These are phyloP conservation scores for Aspergillus ustus DNA, from an alignment of 2,329 filamentous ascomycete species.

Conservation along the genomic window DNA sequence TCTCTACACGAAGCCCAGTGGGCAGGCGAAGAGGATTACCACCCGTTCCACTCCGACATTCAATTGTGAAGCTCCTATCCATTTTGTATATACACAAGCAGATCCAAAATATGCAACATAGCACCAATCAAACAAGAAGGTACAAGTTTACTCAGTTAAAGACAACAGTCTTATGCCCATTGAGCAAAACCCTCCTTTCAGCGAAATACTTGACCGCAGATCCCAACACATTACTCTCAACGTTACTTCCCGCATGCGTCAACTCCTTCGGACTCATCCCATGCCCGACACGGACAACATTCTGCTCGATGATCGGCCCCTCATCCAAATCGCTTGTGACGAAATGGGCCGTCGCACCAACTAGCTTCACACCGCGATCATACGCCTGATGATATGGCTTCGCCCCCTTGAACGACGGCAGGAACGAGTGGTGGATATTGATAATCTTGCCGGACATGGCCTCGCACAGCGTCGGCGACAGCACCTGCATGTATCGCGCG, in stretches of 20 bases:
- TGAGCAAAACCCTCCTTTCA: slow-evolving; percentile 76
- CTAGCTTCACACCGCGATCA: slow-evolving; percentile 85
- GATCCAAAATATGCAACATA: slow-evolving; percentile 5
- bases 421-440: slow-evolving; percentile 89
- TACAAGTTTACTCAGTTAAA: slow-evolving; percentile 55
- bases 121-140: neutral
- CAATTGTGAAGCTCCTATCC: slow-evolving; percentile 12
- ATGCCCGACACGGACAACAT: slow-evolving; percentile 77
- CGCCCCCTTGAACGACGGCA: slow-evolving; percentile 85
- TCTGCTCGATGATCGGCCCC: slow-evolving; percentile 87
- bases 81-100: slow-evolving; percentile 14
- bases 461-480: slow-evolving; percentile 73
- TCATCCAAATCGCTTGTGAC: slow-evolving; percentile 85
- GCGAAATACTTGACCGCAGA: slow-evolving; percentile 84
- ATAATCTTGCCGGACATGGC: slow-evolving; percentile 86
- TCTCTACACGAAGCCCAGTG: slow-evolving; percentile 46
- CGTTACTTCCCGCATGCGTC: slow-evolving; percentile 79
- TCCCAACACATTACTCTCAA: slow-evolving; percentile 81
- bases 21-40: slow-evolving; percentile 36
- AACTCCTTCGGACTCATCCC: slow-evolving; percentile 75
- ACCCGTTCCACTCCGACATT: slow-evolving; percentile 21
- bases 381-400: slow-evolving; percentile 89
- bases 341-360: slow-evolving; percentile 83
- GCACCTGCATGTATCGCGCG: slow-evolving; percentile 86
- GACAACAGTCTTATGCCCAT: slow-evolving; percentile 79